Conservation (phyloP, 2,329 filamentous ascomycete species). For the Colletotrichum tofieldiae region DNA sequence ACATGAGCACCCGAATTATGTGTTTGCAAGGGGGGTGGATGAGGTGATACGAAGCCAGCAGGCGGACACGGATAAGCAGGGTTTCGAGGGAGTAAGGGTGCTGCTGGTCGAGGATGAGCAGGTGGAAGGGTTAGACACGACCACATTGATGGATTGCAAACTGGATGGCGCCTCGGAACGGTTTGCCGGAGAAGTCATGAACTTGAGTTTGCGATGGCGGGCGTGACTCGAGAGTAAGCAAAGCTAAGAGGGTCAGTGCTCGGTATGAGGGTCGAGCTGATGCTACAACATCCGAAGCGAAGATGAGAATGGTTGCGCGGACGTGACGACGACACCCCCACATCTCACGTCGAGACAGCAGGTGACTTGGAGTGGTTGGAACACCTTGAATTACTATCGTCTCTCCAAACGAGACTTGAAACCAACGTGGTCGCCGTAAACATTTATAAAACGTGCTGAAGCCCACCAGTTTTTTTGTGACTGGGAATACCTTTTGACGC, state of each 20-base stretch:
- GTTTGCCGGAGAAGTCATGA: neutral
- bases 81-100: constrained; percentile 48
- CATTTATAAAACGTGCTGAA: constrained; percentile 39
- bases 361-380: neutral
- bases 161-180: constrained; percentile 1
- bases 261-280: constrained; percentile 2
- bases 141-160: constrained; percentile 35
- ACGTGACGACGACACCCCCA: neutral
- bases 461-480: constrained; percentile 33
- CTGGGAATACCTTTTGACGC: constrained; percentile 43
- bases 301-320: neutral
- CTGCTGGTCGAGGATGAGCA: constrained; percentile 48
- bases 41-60: constrained; percentile 52
- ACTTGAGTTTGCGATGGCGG: constrained; percentile 19
- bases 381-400: constrained; percentile 40
- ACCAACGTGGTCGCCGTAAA: constrained; percentile 33
- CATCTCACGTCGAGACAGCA: neutral
- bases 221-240: neutral
- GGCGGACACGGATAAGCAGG: constrained; percentile 34
- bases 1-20: constrained; percentile 48
- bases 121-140: constrained; percentile 28
- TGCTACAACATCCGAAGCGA: neutral
- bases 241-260: too few relatives aligned
- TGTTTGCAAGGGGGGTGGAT: constrained; percentile 50
- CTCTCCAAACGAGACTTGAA: constrained; percentile 32